Conservation (phyloP, 345 rosid species). For the Syzygium grande region DNA sequence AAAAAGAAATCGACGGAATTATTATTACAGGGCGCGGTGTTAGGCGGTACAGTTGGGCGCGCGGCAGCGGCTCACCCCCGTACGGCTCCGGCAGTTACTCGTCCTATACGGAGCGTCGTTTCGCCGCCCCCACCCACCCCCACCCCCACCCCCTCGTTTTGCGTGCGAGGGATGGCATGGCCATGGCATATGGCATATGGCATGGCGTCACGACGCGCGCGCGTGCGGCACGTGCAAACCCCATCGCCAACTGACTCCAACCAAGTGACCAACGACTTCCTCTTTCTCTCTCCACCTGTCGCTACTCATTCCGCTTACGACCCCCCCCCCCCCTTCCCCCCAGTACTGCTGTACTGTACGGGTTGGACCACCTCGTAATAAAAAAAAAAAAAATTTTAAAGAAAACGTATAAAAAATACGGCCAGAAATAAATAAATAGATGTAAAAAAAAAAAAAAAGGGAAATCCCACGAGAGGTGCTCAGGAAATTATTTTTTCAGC, state of each 20-base stretch:
- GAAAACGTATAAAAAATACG: too few relatives aligned
- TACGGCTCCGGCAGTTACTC: neutral
- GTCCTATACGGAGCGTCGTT: neutral
- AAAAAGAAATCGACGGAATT: neutral
- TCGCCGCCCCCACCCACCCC: neutral
- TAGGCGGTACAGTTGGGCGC: neutral
- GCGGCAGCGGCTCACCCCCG: neutral
- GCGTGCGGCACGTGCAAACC: neutral
- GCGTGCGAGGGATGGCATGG: neutral
- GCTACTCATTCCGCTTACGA: neutral
- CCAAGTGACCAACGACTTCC: neutral
- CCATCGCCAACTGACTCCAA: neutral
- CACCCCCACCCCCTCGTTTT: neutral
- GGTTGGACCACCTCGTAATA: neutral
- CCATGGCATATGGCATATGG: neutral
- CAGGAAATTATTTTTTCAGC: neutral
- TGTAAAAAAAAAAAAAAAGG: accelerated
- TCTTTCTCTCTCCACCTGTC: neutral
- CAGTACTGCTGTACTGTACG: neutral
- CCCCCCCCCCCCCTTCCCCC: too few relatives aligned
- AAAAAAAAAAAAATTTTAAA: too few relatives aligned
- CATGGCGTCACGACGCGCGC: neutral
- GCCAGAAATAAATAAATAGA: neutral
- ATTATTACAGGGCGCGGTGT: neutral
- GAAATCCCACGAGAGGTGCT: neutral